These are phyloP conservation scores for Pythium aquatile DNA, from an alignment of 352 stramenopile genomes.

Conservation along the genomic window DNA sequence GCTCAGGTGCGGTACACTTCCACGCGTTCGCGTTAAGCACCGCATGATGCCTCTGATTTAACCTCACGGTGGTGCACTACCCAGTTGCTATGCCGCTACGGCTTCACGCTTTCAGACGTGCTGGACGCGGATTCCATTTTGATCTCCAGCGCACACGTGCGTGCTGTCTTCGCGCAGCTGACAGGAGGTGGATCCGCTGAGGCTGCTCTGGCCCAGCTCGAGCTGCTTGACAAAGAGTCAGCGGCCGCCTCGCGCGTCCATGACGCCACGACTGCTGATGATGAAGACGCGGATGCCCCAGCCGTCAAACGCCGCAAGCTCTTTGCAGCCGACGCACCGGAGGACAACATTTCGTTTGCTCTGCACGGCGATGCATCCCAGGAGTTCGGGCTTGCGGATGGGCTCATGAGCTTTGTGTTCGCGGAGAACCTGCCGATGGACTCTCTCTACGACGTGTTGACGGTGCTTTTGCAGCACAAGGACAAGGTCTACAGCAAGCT, in stretches of 20 bases:
- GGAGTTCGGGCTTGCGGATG: conserved; percentile 66
- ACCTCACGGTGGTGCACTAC: not conserved
- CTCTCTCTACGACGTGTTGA: conserved; percentile 62
- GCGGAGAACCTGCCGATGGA: conserved; percentile 49
- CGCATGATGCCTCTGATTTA: not conserved
- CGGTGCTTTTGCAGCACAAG: conserved; percentile 54
- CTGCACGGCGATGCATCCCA: conserved; percentile 44
- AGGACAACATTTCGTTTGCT: conserved; percentile 45
- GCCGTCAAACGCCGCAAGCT: conserved; percentile 49
- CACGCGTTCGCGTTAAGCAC: not conserved
- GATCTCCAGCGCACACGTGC: conserved; percentile 46
- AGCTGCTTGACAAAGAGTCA: conserved; percentile 12
- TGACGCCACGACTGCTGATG: not conserved
- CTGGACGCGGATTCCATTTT: conserved; percentile 52
- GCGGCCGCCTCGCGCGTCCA: conserved; percentile 6
- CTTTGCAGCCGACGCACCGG: conserved; percentile 21
- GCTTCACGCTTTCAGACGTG: conserved; percentile 50
- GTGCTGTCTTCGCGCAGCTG: conserved; percentile 31
- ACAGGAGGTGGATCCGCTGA: conserved; percentile 21
- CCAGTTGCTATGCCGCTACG: conserved; percentile 67
- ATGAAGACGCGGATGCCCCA: conserved; percentile 22
- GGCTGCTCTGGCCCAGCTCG: conserved; percentile 25
- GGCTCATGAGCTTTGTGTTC: conserved; percentile 63
- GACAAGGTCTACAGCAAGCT: conserved; percentile 63
- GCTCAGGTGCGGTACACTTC: conserved; percentile 44